phyloP scores from a whole-genome alignment of 2,329 filamentous ascomycete genomes.

The Metarhizium sp. region DNA sequence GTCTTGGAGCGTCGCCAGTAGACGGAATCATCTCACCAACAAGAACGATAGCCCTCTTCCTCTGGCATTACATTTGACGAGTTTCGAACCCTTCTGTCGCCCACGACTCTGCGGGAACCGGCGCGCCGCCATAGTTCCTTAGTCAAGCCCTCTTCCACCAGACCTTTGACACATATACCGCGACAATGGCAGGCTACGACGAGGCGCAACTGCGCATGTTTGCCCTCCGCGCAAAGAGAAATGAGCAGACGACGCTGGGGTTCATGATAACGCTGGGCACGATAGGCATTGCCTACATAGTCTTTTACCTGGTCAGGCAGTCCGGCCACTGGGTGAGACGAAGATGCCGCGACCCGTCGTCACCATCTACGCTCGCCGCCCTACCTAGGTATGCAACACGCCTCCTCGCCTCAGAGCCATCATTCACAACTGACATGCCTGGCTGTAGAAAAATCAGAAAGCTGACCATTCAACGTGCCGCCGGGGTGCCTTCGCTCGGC shows the following conservation, averaged over 20 bases:
- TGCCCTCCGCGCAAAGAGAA: conserved; percentile 1
- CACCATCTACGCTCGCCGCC: neutral
- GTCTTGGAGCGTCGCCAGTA: too few relatives aligned
- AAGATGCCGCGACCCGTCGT: neutral
- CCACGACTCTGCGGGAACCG: too few relatives aligned
- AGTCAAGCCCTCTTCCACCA: too few relatives aligned
- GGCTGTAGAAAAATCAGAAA: conserved; percentile 17
- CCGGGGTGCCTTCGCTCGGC: conserved; percentile 20
- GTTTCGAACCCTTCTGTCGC: too few relatives aligned
- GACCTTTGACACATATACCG: neutral
- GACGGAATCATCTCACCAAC: too few relatives aligned
- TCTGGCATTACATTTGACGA: too few relatives aligned
- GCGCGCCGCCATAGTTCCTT: too few relatives aligned
- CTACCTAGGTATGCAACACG: conserved; percentile 2
- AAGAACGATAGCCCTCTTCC: too few relatives aligned
- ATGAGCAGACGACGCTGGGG: conserved; percentile 5
- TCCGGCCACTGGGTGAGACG: neutral
- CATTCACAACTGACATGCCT: neutral
- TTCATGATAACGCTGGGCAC: conserved; percentile 5
- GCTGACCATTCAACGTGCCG: conserved; percentile 16
- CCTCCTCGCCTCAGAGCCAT: neutral
- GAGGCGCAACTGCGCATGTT: neutral
- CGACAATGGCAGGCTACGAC: neutral
- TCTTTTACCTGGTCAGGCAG: conserved; percentile 5
- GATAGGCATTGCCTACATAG: conserved; percentile 3